Conservation (phyloP, 768 basidiomycete species). For the Russula sp. region DNA sequence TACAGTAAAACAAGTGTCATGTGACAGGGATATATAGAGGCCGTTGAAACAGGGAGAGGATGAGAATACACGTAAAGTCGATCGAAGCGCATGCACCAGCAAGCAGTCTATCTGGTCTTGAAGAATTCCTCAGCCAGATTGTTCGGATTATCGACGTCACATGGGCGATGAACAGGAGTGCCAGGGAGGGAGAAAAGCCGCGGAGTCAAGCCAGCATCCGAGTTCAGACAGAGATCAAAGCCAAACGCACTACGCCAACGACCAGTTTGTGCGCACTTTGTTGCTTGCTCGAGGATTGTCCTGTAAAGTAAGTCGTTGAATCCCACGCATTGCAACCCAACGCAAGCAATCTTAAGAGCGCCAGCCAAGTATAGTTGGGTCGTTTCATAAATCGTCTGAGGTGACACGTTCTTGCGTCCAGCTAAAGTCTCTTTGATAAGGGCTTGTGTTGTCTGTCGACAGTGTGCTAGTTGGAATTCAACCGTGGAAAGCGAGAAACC, state of each 20-base stretch:
- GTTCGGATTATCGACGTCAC: conserved; percentile 6
- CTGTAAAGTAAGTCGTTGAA: conserved; percentile 68
- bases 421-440: conserved; percentile 71
- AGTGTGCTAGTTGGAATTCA: not conserved
- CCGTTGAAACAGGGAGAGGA: not conserved
- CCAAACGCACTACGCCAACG: conserved; percentile 34
- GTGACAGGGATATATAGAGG: conserved; percentile 3
- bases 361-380: conserved; percentile 69
- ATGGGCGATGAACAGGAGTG: conserved; percentile 13
- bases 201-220: conserved; percentile 21
- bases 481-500: not conserved
- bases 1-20: conserved; percentile 3
- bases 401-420: conserved; percentile 70
- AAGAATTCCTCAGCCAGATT: not conserved
- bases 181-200: conserved; percentile 26
- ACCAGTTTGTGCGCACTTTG: conserved; percentile 40
- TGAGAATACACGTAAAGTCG: not conserved
- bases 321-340: conserved; percentile 73
- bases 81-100: not conserved
- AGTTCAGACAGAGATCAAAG: conserved; percentile 22
- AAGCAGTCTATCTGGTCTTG: conserved; percentile 18
- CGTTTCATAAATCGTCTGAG: conserved; percentile 74
- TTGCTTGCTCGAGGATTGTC: conserved; percentile 62
- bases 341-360: conserved; percentile 68
- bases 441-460: conserved; percentile 54